Evolutionary conservation across 2,329 filamentous ascomycete species (phyloP), one percentile per base, ranked within the genome.

Genomic region (Aspergillus persii): DNA sequence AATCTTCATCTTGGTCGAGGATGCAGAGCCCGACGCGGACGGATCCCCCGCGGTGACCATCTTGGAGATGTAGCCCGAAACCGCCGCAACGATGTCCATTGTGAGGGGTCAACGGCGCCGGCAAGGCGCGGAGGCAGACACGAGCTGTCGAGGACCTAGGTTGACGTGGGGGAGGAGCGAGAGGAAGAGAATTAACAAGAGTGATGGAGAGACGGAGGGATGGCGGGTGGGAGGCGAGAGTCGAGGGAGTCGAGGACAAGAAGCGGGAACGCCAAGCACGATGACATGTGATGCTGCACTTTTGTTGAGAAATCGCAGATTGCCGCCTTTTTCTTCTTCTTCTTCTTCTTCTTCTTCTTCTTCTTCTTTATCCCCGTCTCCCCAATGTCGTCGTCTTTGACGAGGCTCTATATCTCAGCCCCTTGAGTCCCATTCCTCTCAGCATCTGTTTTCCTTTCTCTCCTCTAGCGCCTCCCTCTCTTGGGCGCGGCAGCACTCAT

Each of bases 1-100:
- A 61, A 98, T 95, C 86, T 99, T 99, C 95, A 99, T 99, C 82
- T 97, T 98, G 26, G 91, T 88, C 53, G 88, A 83, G 49, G 86
- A 83, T 53, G 86, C 84, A 61, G 73, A 70, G 59, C 86, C 85
- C 48, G 83, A 78, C 53, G 86, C 82, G 71, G 77, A 73, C 23
- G 63, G 59, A 78, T 96, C 92, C 71, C 91, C 91, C 65, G 86
- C 86, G 66, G 91, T 89, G 76, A 98, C 88, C 87, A 99, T 96
- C 84, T 93, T 96, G 76, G 89, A 89, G 83, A 99, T 89, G 82
- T 99, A 99, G 79, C 92, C 90, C 69, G 93, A 89, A 73, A 97
- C 89, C 67, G 93, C 91, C 75, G 96, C 90, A 63, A 96, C 90
- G 71, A 98, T 88, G 74, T 99, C 95, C 95, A 99, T 99, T 68